phyloP scores from a whole-genome alignment of 129 eudicot species.

The Mikania micrantha region DNA sequence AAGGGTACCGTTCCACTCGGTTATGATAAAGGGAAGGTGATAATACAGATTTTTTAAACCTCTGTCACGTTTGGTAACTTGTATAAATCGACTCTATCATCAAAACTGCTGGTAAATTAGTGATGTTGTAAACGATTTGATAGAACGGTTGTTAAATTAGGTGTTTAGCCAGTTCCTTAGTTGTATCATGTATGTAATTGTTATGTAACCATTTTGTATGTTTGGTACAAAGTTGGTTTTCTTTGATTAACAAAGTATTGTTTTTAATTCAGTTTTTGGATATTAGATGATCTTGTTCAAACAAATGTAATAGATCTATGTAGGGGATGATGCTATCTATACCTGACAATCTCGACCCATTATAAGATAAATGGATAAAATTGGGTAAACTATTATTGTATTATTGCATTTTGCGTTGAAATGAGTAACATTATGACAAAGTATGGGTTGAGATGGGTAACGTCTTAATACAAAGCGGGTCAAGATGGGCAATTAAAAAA shows the following conservation, averaged over 20 bases:
- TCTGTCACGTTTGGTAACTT: not conserved
- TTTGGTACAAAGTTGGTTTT: not conserved
- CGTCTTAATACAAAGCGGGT: no score
- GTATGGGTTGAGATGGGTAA: no score
- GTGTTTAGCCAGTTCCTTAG: not conserved
- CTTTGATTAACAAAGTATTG: not conserved
- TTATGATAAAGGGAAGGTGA: slow-evolving; percentile 63
- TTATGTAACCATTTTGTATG: no score
- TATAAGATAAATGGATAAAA: no score
- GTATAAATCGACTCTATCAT: slow-evolving; percentile 8
- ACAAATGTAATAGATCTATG: no score
- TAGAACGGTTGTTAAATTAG: not conserved
- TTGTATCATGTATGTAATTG: no score
- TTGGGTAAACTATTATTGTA: no score
- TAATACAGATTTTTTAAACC: not conserved
- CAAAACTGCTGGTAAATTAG: slow-evolving; percentile 4
- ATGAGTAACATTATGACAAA: no score
- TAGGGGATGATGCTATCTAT: no score
- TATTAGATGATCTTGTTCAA: not conserved
- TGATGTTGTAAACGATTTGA: slow-evolving; percentile 5
- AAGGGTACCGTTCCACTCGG: slow-evolving; percentile 64
- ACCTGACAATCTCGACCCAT: no score
- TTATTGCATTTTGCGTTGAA: no score
- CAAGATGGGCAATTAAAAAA: no score
- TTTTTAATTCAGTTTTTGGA: not conserved